phyloP scores from a whole-genome alignment of 2,329 filamentous ascomycete genomes.

The Claviceps africana region DNA sequence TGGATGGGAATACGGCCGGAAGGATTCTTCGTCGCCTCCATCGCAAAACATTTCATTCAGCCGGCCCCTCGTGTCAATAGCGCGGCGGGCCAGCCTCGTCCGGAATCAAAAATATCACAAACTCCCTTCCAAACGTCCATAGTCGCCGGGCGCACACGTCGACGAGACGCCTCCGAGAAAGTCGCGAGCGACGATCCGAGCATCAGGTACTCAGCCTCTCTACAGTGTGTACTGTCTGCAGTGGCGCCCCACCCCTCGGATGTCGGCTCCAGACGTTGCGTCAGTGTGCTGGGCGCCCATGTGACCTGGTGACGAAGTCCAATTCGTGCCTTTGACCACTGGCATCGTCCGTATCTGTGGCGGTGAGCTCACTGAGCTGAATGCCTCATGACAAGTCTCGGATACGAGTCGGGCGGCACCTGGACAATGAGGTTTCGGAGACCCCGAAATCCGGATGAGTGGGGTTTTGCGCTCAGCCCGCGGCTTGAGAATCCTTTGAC shows the following conservation, averaged over 20 bases:
- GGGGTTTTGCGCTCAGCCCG: not conserved
- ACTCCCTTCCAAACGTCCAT: not conserved
- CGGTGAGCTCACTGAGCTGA: no score
- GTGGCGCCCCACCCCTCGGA: not conserved
- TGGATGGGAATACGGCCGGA: not conserved
- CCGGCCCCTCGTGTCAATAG: not conserved
- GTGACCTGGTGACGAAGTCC: not conserved
- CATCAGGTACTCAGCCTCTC: not conserved
- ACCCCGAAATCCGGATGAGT: not conserved
- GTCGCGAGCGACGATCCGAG: not conserved
- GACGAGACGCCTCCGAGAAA: not conserved
- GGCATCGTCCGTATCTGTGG: no score
- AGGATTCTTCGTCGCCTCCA: not conserved
- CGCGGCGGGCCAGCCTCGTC: not conserved
- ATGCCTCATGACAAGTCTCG: no score
- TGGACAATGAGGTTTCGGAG: not conserved
- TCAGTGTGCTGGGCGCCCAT: not conserved
- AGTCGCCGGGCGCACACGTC: not conserved
- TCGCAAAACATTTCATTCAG: not conserved
- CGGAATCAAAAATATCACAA: not conserved
- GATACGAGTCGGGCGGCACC: not conserved
- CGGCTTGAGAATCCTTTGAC: not conserved
- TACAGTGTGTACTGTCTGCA: not conserved
- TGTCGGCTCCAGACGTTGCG: not conserved
- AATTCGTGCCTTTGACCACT: no score